Conservation (phyloP, 1,284 basidiomycete genomes). For the Papiliotrema fonsecae region DNA sequence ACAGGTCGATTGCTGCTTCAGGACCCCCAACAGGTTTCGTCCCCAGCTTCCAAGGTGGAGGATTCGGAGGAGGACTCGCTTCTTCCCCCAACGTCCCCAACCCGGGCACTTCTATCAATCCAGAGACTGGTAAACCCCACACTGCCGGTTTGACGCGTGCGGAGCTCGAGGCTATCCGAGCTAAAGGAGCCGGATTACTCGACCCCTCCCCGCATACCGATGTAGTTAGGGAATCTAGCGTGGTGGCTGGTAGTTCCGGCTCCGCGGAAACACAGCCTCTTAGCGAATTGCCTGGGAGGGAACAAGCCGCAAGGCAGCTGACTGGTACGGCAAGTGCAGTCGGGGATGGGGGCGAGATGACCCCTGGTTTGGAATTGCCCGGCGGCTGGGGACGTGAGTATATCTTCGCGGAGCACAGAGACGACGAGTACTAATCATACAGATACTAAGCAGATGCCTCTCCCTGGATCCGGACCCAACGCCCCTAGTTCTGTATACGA, state of each 20-base stretch:
- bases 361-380: conserved; percentile 37
- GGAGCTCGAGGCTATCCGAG: conserved; percentile 27
- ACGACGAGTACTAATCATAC: too few species aligned
- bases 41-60: background rate
- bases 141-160: conserved; percentile 36
- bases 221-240: too few species aligned
- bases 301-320: conserved; percentile 38
- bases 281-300: conserved; percentile 29
- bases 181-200: conserved; percentile 15
- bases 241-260: too few species aligned
- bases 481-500: conserved; percentile 30
- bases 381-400: conserved; percentile 42
- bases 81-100: conserved; percentile 27
- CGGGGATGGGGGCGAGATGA: conserved; percentile 13
- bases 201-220: background rate
- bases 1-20: too few species aligned
- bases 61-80: background rate
- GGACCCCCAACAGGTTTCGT: background rate
- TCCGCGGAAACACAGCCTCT: conserved; percentile 7
- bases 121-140: conserved; percentile 32
- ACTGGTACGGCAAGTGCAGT: conserved; percentile 7
- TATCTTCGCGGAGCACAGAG: background rate
- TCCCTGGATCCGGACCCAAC: conserved; percentile 21
- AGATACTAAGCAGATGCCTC: conserved; percentile 17
- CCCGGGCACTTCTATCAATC: conserved; percentile 24